Evolutionary conservation across 2,329 filamentous ascomycete genomes (phyloP).

Genomic region (Curvularia spicifera): DNA sequence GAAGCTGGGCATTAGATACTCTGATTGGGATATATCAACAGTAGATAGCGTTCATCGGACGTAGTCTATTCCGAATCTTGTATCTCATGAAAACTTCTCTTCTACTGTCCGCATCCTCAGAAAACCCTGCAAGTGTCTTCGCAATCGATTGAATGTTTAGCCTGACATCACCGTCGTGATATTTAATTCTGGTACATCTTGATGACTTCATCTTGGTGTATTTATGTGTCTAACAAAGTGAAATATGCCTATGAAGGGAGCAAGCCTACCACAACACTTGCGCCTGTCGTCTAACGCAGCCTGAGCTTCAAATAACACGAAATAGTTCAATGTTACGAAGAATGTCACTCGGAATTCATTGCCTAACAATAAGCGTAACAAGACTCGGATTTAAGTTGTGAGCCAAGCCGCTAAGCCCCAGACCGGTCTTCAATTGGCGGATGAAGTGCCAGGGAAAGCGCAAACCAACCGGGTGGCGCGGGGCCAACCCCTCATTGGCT

Average conservation of each 20-base stretch:
- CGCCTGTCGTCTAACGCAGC: neutral
- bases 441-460: neutral
- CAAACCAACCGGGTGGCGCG: slow-evolving; percentile 12
- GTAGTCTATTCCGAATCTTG: neutral
- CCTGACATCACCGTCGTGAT: neutral
- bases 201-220: neutral
- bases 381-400: neutral
- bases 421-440: neutral
- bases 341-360: neutral
- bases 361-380: neutral
- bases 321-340: neutral
- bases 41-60: neutral
- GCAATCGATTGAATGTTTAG: neutral
- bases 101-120: neutral
- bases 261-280: neutral
- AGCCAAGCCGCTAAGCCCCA: neutral
- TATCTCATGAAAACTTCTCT: neutral
- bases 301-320: neutral
- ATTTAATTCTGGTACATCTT: neutral
- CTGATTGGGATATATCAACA: neutral
- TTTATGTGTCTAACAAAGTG: neutral
- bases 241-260: neutral
- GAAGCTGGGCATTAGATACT: neutral
- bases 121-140: neutral
- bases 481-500: slow-evolving; percentile 10